Evolutionary conservation across 202 grass and related monocot genomes (phyloP).

Genomic region (Panicum virgatum): DNA sequence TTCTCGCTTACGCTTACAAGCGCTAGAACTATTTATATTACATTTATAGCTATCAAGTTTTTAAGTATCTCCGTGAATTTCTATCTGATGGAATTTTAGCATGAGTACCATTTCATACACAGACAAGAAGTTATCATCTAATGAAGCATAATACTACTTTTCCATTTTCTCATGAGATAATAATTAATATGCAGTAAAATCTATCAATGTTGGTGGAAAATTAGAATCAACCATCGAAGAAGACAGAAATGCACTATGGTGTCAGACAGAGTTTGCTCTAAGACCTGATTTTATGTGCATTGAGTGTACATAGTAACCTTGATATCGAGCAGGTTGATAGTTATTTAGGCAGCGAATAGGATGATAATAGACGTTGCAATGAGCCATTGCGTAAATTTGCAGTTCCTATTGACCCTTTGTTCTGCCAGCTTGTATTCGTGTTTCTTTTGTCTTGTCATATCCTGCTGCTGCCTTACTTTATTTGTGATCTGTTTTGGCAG

Average conservation of each 20-base stretch:
- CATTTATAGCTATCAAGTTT: background rate
- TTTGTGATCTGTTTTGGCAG: background rate
- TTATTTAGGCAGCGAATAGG: background rate
- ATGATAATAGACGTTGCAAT: background rate
- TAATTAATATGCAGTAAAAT: background rate
- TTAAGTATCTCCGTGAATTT: background rate
- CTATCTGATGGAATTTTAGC: background rate
- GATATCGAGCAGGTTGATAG: background rate
- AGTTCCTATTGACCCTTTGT: too few species aligned
- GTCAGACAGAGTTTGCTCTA: background rate
- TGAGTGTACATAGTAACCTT: background rate
- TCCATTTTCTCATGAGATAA: background rate
- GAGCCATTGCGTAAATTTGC: too few species aligned
- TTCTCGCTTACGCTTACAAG: background rate
- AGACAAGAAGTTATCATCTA: background rate
- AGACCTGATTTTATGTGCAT: background rate
- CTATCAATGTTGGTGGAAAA: background rate
- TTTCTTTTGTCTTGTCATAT: background rate
- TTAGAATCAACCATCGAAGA: too few species aligned
- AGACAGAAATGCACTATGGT: background rate
- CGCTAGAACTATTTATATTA: background rate
- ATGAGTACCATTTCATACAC: background rate
- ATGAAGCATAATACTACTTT: background rate
- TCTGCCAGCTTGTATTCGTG: background rate
- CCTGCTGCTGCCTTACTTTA: slow-evolving; percentile 16